Conservation (phyloP, 129 eudicot species). For the Solidago caesia region DNA sequence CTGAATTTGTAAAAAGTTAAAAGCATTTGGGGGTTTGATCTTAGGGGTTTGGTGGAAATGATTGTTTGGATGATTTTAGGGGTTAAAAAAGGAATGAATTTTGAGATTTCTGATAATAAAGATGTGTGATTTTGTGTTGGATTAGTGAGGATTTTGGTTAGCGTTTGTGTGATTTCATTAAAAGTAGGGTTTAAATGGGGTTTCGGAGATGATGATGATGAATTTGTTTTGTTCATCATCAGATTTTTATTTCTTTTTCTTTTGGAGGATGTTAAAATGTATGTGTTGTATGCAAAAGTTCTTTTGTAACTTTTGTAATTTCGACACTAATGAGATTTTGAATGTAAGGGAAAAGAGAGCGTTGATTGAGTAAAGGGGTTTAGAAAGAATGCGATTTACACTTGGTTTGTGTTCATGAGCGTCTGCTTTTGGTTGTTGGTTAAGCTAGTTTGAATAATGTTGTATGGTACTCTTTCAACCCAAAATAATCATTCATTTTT, state of each 20-base stretch:
- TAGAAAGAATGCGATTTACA: too few relatives aligned
- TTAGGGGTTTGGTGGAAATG: slow-evolving; percentile 58
- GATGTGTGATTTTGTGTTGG: not conserved
- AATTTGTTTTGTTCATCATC: not conserved
- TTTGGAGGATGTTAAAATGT: too few relatives aligned
- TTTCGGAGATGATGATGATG: not conserved
- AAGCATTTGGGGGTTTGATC: slow-evolving; percentile 49
- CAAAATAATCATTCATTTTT: too few relatives aligned
- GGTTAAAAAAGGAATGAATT: not conserved
- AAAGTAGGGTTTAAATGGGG: not conserved
- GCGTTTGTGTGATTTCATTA: not conserved
- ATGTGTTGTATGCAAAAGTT: too few relatives aligned
- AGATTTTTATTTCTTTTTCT: not conserved
- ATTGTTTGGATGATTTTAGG: slow-evolving; percentile 21
- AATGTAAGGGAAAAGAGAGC: too few relatives aligned
- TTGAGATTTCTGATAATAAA: not conserved
- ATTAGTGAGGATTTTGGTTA: not conserved
- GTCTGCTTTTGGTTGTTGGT: too few relatives aligned
- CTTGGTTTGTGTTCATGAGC: too few relatives aligned
- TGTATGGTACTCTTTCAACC: too few relatives aligned
- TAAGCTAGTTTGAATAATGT: too few relatives aligned
- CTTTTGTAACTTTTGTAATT: too few relatives aligned
- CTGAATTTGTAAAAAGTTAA: slow-evolving; percentile 49
- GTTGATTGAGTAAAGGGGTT: too few relatives aligned
- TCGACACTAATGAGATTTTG: too few relatives aligned